Evolutionary conservation across 1,284 basidiomycete genomes (phyloP).

Genomic region (Malassezia sp.): DNA sequence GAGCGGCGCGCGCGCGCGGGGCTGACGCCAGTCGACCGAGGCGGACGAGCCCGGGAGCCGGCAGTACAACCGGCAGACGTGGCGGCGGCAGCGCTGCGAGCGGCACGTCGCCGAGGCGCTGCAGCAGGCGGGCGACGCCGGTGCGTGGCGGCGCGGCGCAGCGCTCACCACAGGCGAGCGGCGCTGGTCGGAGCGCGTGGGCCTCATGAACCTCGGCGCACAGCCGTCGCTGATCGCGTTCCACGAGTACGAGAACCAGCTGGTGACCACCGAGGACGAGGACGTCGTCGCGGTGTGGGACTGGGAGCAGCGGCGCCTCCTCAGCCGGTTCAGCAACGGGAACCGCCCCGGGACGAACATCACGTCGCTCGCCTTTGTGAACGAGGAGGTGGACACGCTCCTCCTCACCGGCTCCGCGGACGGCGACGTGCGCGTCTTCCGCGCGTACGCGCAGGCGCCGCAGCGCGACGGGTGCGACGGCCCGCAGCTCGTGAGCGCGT

Average conservation of each 20-base stretch:
- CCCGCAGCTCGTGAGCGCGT: conserved; percentile 78
- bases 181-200: conserved; percentile 69
- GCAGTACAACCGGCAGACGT: conserved; percentile 88
- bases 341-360: conserved; percentile 71
- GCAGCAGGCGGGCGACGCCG: conserved; percentile 59
- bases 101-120: conserved; percentile 61
- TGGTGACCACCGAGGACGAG: conserved; percentile 72
- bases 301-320: conserved; percentile 67
- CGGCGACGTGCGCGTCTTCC: conserved; percentile 78
- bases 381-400: conserved; percentile 85
- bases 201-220: conserved; percentile 57
- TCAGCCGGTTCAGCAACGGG: conserved; percentile 79
- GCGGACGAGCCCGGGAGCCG: conserved; percentile 86
- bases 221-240: conserved; percentile 57
- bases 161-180: background rate
- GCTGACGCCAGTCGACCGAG: conserved; percentile 74
- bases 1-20: no score
- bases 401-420: conserved; percentile 82
- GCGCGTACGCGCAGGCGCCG: conserved; percentile 58
- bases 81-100: conserved; percentile 85
- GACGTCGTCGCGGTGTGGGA: conserved; percentile 90
- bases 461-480: conserved; percentile 24
- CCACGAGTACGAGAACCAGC: conserved; percentile 81
- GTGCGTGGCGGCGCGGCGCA: conserved; percentile 50
- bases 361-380: conserved; percentile 83